Conservation (phyloP, 306 rosid species). For the Albizia julibrissin region DNA sequence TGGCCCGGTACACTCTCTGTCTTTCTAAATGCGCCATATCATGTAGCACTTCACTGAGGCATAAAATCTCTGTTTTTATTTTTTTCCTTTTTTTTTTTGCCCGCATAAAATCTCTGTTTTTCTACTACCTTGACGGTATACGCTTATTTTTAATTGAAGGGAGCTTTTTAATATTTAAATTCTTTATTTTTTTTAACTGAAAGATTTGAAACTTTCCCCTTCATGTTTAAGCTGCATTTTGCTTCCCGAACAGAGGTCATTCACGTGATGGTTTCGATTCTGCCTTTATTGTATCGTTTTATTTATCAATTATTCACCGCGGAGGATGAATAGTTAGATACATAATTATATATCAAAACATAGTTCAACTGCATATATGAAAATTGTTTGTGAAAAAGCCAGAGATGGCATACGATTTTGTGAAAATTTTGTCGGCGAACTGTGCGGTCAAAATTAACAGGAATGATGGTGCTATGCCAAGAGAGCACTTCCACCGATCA, state of each 20-base stretch:
- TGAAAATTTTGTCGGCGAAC: neutral
- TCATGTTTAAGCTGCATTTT: neutral
- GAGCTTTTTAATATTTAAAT: neutral
- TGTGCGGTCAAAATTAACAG: too few species aligned
- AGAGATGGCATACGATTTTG: slow-evolving; percentile 1
- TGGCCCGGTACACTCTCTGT: slow-evolving; percentile 71
- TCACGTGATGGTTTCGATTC: neutral
- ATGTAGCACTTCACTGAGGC: neutral
- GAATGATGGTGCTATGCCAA: neutral
- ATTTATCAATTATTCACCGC: neutral
- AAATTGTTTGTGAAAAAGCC: slow-evolving; percentile 23
- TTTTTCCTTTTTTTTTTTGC: too few species aligned
- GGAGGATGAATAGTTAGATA: neutral
- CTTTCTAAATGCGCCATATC: neutral
- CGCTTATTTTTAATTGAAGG: neutral
- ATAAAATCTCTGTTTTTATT: slow-evolving; percentile 27
- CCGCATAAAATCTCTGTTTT: slow-evolving; percentile 21
- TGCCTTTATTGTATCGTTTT: neutral
- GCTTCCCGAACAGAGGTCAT: neutral
- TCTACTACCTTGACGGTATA: neutral
- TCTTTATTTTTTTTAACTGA: neutral
- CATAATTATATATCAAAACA: neutral
- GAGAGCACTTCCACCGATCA: neutral
- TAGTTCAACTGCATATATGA: neutral
- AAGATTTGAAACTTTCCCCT: neutral